A percentile compares a stretch with the other conserved stretches of the same genome.
Evolutionary conservation across 1,139 yeast genomes (phyloP).

Genomic region (Casaregolazyma suthepensis): DNA sequence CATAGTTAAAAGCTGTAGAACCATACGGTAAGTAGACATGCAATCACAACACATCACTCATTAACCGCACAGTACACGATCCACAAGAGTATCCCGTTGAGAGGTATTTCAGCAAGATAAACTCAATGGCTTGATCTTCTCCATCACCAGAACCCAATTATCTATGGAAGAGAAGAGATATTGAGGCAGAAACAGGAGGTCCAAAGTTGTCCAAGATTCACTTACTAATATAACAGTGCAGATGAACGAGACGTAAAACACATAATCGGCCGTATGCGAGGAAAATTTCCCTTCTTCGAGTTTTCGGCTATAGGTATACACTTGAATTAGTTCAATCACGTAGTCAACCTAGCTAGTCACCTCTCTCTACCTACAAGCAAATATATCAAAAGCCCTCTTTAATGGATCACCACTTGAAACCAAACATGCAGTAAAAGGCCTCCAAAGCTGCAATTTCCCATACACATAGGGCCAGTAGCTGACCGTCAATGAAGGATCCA

Average conservation of each 20-base stretch:
- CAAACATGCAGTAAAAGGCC: slow-evolving; percentile 33
- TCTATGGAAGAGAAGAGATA: slow-evolving; percentile 24
- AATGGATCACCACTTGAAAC: slow-evolving; percentile 27
- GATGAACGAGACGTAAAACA: slow-evolving; percentile 29
- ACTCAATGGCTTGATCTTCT: slow-evolving; percentile 28
- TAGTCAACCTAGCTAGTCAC: no score
- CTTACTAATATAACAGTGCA: slow-evolving; percentile 30
- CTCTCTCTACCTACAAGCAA: slow-evolving; percentile 23
- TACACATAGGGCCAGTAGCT: slow-evolving; percentile 28
- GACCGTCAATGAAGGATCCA: slow-evolving; percentile 19
- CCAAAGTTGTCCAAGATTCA: slow-evolving; percentile 11
- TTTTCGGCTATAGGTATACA: slow-evolving; percentile 29
- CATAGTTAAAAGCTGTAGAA: slow-evolving; percentile 2
- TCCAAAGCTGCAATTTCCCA: slow-evolving; percentile 28
- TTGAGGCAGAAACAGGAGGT: slow-evolving; percentile 33
- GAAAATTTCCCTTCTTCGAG: slow-evolving; percentile 30
- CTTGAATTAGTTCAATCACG: slow-evolving; percentile 14
- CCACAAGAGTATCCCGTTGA: slow-evolving; percentile 18
- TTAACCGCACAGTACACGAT: slow-evolving; percentile 22
- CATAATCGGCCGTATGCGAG: slow-evolving; percentile 27
- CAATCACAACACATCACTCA: slow-evolving; percentile 11
- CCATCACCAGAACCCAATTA: slow-evolving; percentile 33
- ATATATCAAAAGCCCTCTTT: slow-evolving; percentile 26
- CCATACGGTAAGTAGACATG: slow-evolving; percentile 1
- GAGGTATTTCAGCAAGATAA: slow-evolving; percentile 25